These are phyloP conservation scores for Candida argentea DNA, from an alignment of 805 yeast species.

Conservation along the genomic window DNA sequence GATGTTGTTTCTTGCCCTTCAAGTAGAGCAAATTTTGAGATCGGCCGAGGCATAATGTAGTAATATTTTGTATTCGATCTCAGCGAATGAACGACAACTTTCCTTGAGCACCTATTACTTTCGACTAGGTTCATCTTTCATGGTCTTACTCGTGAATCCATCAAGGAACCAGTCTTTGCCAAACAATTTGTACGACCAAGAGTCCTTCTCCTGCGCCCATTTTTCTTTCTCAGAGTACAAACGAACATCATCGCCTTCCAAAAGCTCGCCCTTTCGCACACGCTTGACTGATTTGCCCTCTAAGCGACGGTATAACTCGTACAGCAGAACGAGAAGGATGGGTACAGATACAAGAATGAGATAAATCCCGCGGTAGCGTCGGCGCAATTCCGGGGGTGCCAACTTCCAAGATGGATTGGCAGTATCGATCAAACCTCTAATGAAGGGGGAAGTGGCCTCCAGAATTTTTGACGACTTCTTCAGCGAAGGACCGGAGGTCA, in stretches of 20 bases:
- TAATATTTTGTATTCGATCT: no score
- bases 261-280: conserved; percentile 30
- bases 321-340: conserved; percentile 20
- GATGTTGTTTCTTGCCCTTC: no score
- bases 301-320: conserved; percentile 24
- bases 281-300: conserved; percentile 32
- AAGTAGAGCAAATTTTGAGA: no score
- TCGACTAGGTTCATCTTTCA: no score
- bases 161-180: conserved; percentile 34
- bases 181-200: conserved; percentile 26
- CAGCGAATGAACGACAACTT: no score
- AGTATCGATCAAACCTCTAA: conserved; percentile 25
- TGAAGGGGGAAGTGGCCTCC: conserved; percentile 19
- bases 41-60: no score
- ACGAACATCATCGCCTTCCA: conserved; percentile 22
- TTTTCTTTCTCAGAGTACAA: conserved; percentile 29
- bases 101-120: no score
- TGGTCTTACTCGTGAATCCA: conserved; percentile 34
- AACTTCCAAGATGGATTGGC: conserved; percentile 35
- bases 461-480: conserved; percentile 8
- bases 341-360: conserved; percentile 30
- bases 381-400: conserved; percentile 28
- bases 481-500: conserved; percentile 2
- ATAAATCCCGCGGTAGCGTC: conserved; percentile 27
- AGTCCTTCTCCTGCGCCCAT: conserved; percentile 27